Evolutionary conservation across 495 filamentous ascomycete genomes (phyloP), one percentile per base, ranked within the genome.

Genomic region (Trichocladium uniseriatum): DNA sequence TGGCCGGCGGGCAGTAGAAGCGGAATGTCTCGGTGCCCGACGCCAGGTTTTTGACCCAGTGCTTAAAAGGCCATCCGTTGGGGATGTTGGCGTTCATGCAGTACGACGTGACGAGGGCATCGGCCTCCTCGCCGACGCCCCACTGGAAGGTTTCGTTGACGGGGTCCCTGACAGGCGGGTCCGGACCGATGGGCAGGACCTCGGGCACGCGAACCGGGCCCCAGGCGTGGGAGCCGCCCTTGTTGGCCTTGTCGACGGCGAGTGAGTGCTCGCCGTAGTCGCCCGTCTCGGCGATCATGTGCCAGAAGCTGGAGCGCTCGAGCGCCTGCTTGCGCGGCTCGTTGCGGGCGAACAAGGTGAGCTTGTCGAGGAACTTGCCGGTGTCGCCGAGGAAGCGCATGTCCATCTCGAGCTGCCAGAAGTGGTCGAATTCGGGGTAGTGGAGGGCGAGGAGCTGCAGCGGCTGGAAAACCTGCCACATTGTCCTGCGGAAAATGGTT

Each of bases 351-450:
- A 72, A 76, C 15, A 68, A 62, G 38, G 68, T 46, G 19, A 78
- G 45, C 15, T 60, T 56, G 56, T 67, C 66, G 47, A 77, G 68
- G 58, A 75, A 74, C 51, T 76, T 70, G 52, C 75, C 78, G 41
- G 76, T 73, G 59, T 80, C 73, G 40, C 78, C 77, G 22, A 65
- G 69, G 59, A 78, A 77, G 40, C 78, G 69, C 52, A 79, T 56
- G 64, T 81, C 78, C 69, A 81, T 76, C 64, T 81, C 78, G 68
- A 77, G 70, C 53, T 81, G 78, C 78, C 78, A 81, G 57, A 72
- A 67, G 61, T 75, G 78, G 55, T 81, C 78, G 53, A 79, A 81
- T 47, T 80, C 75, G 42, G 72, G 74, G 47, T 77, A 73, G 38
- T 75, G 59, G 43, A 79, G 75, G 28, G 75, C 64, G 50, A 81